Percentiles rank a stretch among this genome's conserved stretches.
Evolutionary conservation across 1,284 basidiomycete species (phyloP).

Genomic region (Kwoniella shivajii): DNA sequence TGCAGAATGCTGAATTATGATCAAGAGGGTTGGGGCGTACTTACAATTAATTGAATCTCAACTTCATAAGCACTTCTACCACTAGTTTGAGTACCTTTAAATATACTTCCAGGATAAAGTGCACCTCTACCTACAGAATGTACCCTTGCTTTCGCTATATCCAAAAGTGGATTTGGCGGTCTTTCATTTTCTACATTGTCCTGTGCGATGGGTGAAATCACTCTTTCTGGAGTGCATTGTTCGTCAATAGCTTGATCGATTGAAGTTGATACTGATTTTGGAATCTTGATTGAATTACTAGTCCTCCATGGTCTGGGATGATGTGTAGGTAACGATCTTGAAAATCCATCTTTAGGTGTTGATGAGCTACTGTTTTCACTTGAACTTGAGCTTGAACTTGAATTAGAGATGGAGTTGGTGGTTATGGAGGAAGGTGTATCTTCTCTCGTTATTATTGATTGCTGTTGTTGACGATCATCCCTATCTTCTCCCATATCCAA

Average conservation of each 20-base stretch:
- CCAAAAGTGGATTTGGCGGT: conserved; percentile 61
- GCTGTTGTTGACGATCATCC: not conserved
- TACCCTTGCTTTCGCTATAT: conserved; percentile 73
- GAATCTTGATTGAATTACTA: not conserved
- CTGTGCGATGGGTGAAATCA: not conserved
- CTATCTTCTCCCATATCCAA: conserved; percentile 4
- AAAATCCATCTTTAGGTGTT: conserved; percentile 11
- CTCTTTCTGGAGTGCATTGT: not conserved
- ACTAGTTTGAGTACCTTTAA: conserved; percentile 78
- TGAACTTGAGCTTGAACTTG: conserved; percentile 10
- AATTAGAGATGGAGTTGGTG: conserved; percentile 31
- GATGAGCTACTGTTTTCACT: not conserved
- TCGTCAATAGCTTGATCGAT: no score
- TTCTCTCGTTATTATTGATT: not conserved
- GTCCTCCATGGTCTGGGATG: conserved; percentile 38
- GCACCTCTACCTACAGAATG: conserved; percentile 75
- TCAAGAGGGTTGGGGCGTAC: conserved; percentile 45
- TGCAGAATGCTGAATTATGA: not conserved
- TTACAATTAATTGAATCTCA: conserved; percentile 73
- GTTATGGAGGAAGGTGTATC: conserved; percentile 4
- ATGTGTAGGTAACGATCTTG: conserved; percentile 37
- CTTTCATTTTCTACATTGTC: conserved; percentile 12
- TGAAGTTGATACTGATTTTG: not conserved
- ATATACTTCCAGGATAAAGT: conserved; percentile 75
- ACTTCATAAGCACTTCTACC: conserved; percentile 84